Evolutionary conservation across 2,329 filamentous ascomycete species (phyloP).

Genomic region (Diplodia seriata): DNA sequence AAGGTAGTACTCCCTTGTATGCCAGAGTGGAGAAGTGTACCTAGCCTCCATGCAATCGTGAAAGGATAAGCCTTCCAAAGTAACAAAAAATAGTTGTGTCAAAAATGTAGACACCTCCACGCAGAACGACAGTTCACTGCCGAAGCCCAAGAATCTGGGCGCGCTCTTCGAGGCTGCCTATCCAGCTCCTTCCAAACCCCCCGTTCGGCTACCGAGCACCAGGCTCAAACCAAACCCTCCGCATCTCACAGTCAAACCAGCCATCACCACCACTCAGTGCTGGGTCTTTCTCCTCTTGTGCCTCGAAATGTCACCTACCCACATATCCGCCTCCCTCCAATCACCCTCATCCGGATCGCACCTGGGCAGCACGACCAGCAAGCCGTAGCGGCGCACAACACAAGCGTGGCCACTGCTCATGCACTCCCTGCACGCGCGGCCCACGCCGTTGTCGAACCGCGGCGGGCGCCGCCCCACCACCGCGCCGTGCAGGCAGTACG

Average conservation of each 20-base stretch:
- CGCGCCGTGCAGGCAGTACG: conserved; percentile 10
- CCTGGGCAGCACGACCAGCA: not conserved
- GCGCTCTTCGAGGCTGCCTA: not conserved
- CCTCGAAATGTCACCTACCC: not conserved
- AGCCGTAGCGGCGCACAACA: not conserved
- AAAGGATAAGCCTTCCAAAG: no score
- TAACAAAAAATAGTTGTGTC: no score
- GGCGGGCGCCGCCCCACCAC: not conserved
- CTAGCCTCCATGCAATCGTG: no score
- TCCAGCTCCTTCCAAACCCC: not conserved
- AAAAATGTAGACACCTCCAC: no score
- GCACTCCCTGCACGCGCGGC: conserved; percentile 3
- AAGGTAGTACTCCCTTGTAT: no score
- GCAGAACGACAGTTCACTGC: no score
- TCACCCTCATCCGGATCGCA: not conserved
- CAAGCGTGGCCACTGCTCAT: not conserved
- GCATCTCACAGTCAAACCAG: no score
- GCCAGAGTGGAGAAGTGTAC: no score
- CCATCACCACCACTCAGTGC: no score
- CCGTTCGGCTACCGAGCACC: not conserved
- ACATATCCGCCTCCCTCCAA: not conserved
- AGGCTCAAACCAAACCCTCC: not conserved
- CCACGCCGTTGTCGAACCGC: not conserved
- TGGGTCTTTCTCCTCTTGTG: no score
- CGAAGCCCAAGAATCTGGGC: not conserved